phyloP scores from a whole-genome alignment of 2,329 filamentous ascomycete genomes.

The Penicillium crustosum region DNA sequence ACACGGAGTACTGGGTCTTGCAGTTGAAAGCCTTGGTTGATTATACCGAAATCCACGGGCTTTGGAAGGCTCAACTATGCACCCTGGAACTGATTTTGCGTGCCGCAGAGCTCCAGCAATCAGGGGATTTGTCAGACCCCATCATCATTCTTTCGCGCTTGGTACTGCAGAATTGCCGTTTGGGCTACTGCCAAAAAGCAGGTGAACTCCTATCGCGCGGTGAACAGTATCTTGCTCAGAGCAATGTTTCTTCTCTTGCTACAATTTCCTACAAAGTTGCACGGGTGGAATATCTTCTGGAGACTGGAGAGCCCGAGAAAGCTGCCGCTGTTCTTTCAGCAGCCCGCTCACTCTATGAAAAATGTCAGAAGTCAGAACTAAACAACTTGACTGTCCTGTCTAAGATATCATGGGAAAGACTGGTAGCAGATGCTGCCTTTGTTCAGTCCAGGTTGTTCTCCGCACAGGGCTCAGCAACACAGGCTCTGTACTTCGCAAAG shows the following conservation, averaged over 20 bases:
- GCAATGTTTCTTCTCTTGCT: constrained; percentile 46
- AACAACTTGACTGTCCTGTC: constrained; percentile 39
- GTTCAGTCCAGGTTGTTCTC: constrained; percentile 66
- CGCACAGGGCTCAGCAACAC: constrained; percentile 50
- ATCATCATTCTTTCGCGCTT: constrained; percentile 49
- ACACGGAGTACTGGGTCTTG: constrained; percentile 49
- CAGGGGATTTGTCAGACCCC: constrained; percentile 38
- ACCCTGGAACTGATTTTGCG: constrained; percentile 52
- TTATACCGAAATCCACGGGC: constrained; percentile 58
- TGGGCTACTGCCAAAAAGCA: constrained; percentile 63
- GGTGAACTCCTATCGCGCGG: constrained; percentile 59
- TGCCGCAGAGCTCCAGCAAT: constrained; percentile 48
- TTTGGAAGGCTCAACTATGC: constrained; percentile 51
- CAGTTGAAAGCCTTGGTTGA: constrained; percentile 57
- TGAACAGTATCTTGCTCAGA: constrained; percentile 49
- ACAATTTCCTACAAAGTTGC: constrained; percentile 64
- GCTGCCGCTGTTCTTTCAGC: constrained; percentile 44
- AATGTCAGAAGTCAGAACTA: constrained; percentile 30
- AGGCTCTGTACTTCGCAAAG: constrained; percentile 51
- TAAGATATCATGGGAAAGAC: constrained; percentile 51
- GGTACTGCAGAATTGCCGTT: constrained; percentile 56
- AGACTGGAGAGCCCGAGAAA: constrained; percentile 64
- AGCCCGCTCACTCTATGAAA: constrained; percentile 35
- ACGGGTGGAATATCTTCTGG: constrained; percentile 71
- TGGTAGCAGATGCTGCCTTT: constrained; percentile 61